Evolutionary conservation across 2,329 filamentous ascomycete genomes (phyloP).

Genomic region (Nigrospora osmanthi): DNA sequence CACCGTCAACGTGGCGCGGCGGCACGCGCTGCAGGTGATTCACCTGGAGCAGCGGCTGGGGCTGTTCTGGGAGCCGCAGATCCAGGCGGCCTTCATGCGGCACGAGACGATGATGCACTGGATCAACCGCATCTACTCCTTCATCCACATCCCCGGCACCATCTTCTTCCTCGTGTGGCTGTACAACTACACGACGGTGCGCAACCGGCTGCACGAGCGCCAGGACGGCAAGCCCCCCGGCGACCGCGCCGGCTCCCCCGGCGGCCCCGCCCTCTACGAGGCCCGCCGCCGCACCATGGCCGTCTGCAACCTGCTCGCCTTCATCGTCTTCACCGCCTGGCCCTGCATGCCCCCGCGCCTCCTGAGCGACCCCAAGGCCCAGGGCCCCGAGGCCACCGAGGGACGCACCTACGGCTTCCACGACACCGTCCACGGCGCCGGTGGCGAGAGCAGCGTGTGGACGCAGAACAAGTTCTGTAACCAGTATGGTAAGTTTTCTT

Average conservation of each 20-base stretch:
- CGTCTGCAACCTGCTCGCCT: constrained; percentile 53
- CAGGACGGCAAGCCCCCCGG: constrained; percentile 3
- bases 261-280: constrained; percentile 43
- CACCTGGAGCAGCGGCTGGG: constrained; percentile 56
- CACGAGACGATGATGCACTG: constrained; percentile 52
- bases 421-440: constrained; percentile 48
- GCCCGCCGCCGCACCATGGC: constrained; percentile 51
- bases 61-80: constrained; percentile 55
- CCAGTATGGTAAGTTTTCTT: constrained; percentile 51
- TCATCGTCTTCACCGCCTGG: constrained; percentile 53
- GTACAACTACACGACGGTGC: constrained; percentile 63
- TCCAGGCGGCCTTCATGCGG: constrained; percentile 35
- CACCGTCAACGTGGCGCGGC: constrained; percentile 60
- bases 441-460: constrained; percentile 61
- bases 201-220: constrained; percentile 13
- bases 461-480: constrained; percentile 66
- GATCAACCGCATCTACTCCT: constrained; percentile 68
- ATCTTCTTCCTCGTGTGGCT: constrained; percentile 59
- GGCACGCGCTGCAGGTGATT: constrained; percentile 61
- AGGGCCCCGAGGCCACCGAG: constrained; percentile 46
- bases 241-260: constrained; percentile 13
- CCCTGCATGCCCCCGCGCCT: constrained; percentile 58
- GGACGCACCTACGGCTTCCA: constrained; percentile 55
- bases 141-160: constrained; percentile 71
- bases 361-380: constrained; percentile 46